These are phyloP conservation scores for Aureobasidium uvarum DNA, from an alignment of 2,329 filamentous ascomycete species.

Conservation along the genomic window DNA sequence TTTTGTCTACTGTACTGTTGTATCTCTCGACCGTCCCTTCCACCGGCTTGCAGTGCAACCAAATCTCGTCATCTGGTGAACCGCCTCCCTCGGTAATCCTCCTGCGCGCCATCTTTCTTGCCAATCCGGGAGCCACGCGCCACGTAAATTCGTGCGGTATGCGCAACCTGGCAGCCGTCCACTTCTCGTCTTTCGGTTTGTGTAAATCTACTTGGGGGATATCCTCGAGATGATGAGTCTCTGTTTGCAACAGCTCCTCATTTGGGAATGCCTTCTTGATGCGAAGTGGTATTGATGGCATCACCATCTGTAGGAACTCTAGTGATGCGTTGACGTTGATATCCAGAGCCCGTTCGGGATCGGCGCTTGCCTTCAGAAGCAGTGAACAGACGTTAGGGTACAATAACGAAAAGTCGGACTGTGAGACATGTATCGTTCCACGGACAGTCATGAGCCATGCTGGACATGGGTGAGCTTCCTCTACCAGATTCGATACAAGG, in stretches of 20 bases:
- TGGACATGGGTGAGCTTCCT: slow-evolving; percentile 53
- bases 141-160: slow-evolving; percentile 59
- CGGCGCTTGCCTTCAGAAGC: slow-evolving; percentile 62
- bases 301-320: slow-evolving; percentile 59
- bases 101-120: slow-evolving; percentile 42
- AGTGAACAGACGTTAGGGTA: slow-evolving; percentile 60
- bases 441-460: slow-evolving; percentile 50
- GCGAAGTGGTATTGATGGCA: slow-evolving; percentile 49
- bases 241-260: slow-evolving; percentile 50
- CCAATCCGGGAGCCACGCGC: slow-evolving; percentile 49
- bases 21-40: not conserved
- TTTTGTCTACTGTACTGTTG: not conserved
- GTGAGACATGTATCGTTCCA: slow-evolving; percentile 64
- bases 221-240: slow-evolving; percentile 41
- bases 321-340: slow-evolving; percentile 62
- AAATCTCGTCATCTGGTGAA: slow-evolving; percentile 50
- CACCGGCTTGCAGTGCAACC: slow-evolving; percentile 52
- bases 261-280: slow-evolving; percentile 54
- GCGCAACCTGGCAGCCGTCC: slow-evolving; percentile 56
- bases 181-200: slow-evolving; percentile 56
- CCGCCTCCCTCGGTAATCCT: slow-evolving; percentile 42
- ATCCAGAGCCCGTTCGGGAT: slow-evolving; percentile 61
- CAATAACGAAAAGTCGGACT: slow-evolving; percentile 65
- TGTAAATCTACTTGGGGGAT: slow-evolving; percentile 51
- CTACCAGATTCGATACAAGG: slow-evolving; percentile 56